phyloP scores from a whole-genome alignment of 2,329 filamentous ascomycete species.

The Claviceps sp. region DNA sequence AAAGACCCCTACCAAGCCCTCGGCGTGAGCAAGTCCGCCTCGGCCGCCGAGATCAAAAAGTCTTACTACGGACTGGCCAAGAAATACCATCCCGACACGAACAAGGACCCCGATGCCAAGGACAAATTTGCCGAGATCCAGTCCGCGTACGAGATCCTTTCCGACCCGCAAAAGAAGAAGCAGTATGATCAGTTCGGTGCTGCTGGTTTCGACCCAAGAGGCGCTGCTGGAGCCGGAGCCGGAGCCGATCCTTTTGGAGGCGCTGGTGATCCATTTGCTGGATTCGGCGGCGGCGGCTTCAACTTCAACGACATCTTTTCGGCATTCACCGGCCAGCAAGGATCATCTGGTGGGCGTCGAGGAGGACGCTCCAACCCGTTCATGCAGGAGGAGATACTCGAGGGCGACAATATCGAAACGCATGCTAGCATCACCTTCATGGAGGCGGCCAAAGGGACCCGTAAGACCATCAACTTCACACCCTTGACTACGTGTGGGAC shows the following conservation, averaged over 20 bases:
- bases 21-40: conserved; percentile 71
- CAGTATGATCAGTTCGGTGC: conserved; percentile 85
- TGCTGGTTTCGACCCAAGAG: conserved; percentile 71
- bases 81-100: conserved; percentile 95
- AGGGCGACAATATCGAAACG: conserved; percentile 95
- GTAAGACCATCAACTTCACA: conserved; percentile 76
- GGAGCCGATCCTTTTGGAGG: conserved; percentile 49
- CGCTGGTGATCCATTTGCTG: conserved; percentile 50
- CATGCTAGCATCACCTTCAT: conserved; percentile 88
- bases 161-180: conserved; percentile 84
- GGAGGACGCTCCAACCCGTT: conserved; percentile 51
- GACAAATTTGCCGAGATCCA: conserved; percentile 92
- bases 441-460: conserved; percentile 86
- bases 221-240: conserved; percentile 42
- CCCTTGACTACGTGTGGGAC: conserved; percentile 71
- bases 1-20: conserved; percentile 81
- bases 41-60: conserved; percentile 85
- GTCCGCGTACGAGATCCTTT: conserved; percentile 83
- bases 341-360: conserved; percentile 39
- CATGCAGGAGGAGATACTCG: conserved; percentile 56
- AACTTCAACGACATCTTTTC: conserved; percentile 95
- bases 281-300: conserved; percentile 53
- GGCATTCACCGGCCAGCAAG: conserved; percentile 54
- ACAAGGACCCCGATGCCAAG: conserved; percentile 87
- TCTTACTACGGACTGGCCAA: conserved; percentile 96